These are phyloP conservation scores for Aspergillus sp. DNA, from an alignment of 2,329 filamentous ascomycete genomes.

Conservation along the genomic window DNA sequence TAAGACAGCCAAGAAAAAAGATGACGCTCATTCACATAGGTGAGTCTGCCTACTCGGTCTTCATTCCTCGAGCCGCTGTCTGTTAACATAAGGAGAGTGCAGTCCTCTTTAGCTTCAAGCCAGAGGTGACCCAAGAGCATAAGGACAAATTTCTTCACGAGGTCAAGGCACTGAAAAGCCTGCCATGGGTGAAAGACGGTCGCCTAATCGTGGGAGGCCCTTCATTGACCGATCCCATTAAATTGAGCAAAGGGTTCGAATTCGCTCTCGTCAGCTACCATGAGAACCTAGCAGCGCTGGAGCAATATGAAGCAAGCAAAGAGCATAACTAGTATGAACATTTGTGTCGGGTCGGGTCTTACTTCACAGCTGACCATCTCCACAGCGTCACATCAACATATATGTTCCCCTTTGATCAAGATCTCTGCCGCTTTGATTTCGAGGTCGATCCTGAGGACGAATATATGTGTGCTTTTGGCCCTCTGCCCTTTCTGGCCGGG, in stretches of 20 bases:
- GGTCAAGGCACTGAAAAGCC: conserved; percentile 49
- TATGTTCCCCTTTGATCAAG: conserved; percentile 55
- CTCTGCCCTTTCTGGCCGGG: background rate
- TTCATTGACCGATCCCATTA: conserved; percentile 52
- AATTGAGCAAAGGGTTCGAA: conserved; percentile 54
- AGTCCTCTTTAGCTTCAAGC: conserved; percentile 54
- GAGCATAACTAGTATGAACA: conserved; percentile 51
- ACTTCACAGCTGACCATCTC: background rate
- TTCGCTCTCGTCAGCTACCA: conserved; percentile 55
- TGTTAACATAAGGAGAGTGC: background rate
- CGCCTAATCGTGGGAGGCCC: conserved; percentile 54
- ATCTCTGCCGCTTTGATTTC: conserved; percentile 56
- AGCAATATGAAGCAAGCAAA: conserved; percentile 52
- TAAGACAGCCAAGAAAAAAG: background rate
- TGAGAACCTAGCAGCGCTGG: conserved; percentile 44
- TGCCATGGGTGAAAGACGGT: conserved; percentile 50
- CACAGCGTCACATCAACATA: conserved; percentile 52
- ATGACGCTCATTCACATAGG: background rate
- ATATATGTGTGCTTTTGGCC: conserved; percentile 15
- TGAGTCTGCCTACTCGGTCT: background rate
- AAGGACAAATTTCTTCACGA: conserved; percentile 47
- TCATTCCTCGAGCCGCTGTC: background rate
- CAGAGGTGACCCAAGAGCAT: conserved; percentile 43
- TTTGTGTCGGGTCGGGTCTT: background rate
- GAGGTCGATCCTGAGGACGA: conserved; percentile 43